phyloP scores from a whole-genome alignment of 805 yeast species.

The Kurtzmaniella cleridarum region DNA sequence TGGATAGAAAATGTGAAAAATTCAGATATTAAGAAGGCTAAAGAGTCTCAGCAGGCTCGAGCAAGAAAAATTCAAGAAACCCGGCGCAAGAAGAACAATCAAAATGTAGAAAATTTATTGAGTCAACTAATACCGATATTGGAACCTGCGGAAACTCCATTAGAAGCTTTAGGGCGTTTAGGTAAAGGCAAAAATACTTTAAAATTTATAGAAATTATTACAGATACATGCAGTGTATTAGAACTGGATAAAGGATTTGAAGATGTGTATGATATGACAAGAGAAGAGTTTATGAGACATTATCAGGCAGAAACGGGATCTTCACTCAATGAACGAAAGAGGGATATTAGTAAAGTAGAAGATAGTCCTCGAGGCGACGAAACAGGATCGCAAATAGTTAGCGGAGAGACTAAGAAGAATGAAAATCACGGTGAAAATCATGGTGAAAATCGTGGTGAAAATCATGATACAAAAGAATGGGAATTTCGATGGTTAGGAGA shows the following conservation, averaged over 20 bases:
- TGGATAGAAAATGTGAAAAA: conserved; percentile 13
- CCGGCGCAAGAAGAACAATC: conserved; percentile 8
- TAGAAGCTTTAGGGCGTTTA: conserved; percentile 48
- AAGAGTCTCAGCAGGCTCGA: conserved; percentile 40
- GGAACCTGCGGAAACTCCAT: conserved; percentile 55
- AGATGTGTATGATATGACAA: conserved; percentile 47
- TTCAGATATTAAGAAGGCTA: conserved; percentile 29
- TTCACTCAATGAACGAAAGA: neutral
- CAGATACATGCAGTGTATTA: conserved; percentile 45
- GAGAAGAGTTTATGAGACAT: conserved; percentile 49
- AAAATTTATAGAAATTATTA: conserved; percentile 27
- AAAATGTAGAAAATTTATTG: conserved; percentile 12
- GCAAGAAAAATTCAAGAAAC: conserved; percentile 12
- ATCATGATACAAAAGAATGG: conserved; percentile 33
- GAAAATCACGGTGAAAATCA: conserved; percentile 15
- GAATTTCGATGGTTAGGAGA: conserved; percentile 33
- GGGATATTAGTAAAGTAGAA: conserved; percentile 2
- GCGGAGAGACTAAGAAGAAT: conserved; percentile 11
- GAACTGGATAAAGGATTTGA: conserved; percentile 33
- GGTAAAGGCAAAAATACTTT: conserved; percentile 17
- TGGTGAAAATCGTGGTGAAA: conserved; percentile 18
- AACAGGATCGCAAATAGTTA: conserved; percentile 13
- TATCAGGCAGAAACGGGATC: conserved; percentile 18
- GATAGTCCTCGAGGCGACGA: conserved; percentile 15
- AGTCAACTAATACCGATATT: conserved; percentile 34